phyloP scores from a whole-genome alignment of 768 basidiomycete genomes.

The Rhizopogon salebrosus region DNA sequence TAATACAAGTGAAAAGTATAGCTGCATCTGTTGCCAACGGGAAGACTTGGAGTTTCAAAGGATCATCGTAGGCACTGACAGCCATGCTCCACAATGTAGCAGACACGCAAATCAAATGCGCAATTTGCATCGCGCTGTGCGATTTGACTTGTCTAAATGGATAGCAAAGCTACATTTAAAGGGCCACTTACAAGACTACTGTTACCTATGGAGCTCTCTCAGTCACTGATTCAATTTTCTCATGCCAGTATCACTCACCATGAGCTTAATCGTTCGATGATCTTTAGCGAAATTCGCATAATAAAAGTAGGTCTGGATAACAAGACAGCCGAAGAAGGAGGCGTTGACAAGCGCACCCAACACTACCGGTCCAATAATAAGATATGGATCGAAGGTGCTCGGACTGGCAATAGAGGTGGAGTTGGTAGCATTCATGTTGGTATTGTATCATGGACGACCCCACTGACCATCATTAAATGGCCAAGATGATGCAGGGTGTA shows the following conservation, averaged over 20 bases:
- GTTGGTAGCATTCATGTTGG: background rate
- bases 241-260: conserved; percentile 12
- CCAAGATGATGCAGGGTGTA: no score
- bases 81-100: background rate
- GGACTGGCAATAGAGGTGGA: background rate
- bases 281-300: conserved; percentile 16
- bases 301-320: conserved; percentile 23
- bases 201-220: background rate
- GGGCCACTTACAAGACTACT: background rate
- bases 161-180: background rate
- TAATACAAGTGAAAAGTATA: background rate
- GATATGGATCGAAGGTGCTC: background rate
- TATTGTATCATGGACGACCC: background rate
- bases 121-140: background rate
- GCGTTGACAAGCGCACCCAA: conserved; percentile 18
- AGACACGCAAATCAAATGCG: background rate
- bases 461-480: background rate
- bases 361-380: conserved; percentile 19
- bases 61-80: background rate
- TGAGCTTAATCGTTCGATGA: conserved; percentile 7
- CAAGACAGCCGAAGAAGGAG: conserved; percentile 17
- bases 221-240: background rate
- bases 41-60: background rate
- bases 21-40: background rate
- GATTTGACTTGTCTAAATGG: background rate